phyloP scores from a whole-genome alignment of 2,329 filamentous ascomycete species.

The Neonectria hederae region DNA sequence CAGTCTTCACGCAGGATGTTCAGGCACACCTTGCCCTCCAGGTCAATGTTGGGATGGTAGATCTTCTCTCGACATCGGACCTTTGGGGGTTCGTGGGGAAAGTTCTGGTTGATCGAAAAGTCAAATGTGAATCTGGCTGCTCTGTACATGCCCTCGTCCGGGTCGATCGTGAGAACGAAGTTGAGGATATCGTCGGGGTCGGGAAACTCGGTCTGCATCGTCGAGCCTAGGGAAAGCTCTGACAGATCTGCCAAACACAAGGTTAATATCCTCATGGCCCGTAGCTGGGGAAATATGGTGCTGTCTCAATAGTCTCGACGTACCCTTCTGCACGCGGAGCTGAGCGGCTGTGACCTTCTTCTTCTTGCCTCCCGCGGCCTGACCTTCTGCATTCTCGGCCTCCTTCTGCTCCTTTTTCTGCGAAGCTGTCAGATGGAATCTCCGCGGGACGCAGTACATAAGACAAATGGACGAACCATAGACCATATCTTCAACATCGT shows the following conservation, averaged over 20 bases:
- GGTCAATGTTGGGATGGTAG: slow-evolving; percentile 98
- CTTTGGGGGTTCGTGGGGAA: slow-evolving; percentile 97
- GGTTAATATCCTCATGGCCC: slow-evolving; percentile 20
- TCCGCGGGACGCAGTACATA: neutral
- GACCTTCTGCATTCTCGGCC: slow-evolving; percentile 82
- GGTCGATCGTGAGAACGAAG: slow-evolving; percentile 83
- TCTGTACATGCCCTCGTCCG: slow-evolving; percentile 90
- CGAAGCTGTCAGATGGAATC: slow-evolving; percentile 40
- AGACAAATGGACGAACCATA: slow-evolving; percentile 70
- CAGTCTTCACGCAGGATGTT: slow-evolving; percentile 98
- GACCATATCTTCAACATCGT: slow-evolving; percentile 99
- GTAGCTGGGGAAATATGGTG: neutral
- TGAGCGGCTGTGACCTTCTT: slow-evolving; percentile 99
- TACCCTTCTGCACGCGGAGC: slow-evolving; percentile 95
- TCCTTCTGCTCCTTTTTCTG: slow-evolving; percentile 98
- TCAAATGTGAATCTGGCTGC: slow-evolving; percentile 87
- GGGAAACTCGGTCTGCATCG: slow-evolving; percentile 84
- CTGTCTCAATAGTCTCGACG: slow-evolving; percentile 5
- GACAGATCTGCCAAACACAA: slow-evolving; percentile 70
- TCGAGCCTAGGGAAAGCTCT: slow-evolving; percentile 79
- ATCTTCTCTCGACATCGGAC: slow-evolving; percentile 98
- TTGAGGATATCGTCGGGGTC: slow-evolving; percentile 88
- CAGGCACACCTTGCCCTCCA: slow-evolving; percentile 96
- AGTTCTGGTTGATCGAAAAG: slow-evolving; percentile 93
- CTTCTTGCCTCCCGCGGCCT: slow-evolving; percentile 81